Percentiles rank a stretch among this genome's conserved stretches.
Conservation (phyloP, 148 eudicot genomes). For the Oxyria digyna region DNA sequence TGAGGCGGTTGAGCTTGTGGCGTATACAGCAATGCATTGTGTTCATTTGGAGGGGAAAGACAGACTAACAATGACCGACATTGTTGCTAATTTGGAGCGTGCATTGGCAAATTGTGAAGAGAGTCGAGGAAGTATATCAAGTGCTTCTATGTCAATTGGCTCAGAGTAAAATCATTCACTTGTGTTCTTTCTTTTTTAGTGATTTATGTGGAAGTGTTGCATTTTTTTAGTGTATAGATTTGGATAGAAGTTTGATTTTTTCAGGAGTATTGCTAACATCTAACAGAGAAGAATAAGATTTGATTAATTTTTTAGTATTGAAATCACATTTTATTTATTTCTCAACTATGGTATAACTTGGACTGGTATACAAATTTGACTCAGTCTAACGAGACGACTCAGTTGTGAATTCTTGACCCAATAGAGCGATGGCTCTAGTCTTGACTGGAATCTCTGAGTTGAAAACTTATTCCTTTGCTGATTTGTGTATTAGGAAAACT, state of each 20-base stretch:
- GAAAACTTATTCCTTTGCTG: no score
- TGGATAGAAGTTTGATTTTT: slow-evolving; percentile 12
- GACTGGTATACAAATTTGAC: background rate
- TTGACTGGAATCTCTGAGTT: background rate
- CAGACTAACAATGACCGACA: slow-evolving; percentile 74
- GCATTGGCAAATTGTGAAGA: slow-evolving; percentile 58
- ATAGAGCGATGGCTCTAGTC: slow-evolving; percentile 1
- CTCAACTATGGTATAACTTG: background rate
- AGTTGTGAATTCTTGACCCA: slow-evolving; percentile 6
- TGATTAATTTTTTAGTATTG: background rate
- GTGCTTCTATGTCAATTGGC: slow-evolving; percentile 47
- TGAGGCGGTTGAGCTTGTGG: slow-evolving; percentile 88
- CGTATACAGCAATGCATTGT: slow-evolving; percentile 78
- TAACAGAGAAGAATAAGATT: background rate
- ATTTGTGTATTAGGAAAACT: background rate
- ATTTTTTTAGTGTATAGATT: slow-evolving; percentile 4
- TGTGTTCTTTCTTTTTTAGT: slow-evolving; percentile 1
- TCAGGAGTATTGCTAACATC: slow-evolving; percentile 12
- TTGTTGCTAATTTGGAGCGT: slow-evolving; percentile 82
- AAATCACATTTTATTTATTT: background rate
- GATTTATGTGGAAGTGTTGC: slow-evolving; percentile 5
- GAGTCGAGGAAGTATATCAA: slow-evolving; percentile 77
- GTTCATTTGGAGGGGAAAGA: slow-evolving; percentile 86
- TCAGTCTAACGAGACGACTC: slow-evolving; percentile 6
- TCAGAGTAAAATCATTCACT: slow-evolving; percentile 40